Conservation (phyloP, 345 rosid species). For the Bruguiera parviflora region DNA sequence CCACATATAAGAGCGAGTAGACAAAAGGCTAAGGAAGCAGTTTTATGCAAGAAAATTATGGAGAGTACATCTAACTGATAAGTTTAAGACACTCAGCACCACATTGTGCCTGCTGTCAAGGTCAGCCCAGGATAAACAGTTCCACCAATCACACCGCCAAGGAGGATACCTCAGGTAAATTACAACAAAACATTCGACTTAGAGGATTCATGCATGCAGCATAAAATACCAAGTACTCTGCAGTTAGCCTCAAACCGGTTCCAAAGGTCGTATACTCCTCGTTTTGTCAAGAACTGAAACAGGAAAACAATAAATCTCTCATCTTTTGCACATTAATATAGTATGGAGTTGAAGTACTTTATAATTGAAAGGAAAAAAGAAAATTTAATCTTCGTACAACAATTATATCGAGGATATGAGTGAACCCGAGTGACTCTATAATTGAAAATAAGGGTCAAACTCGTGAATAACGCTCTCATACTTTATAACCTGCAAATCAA, state of each 20-base stretch:
- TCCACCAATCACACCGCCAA: slow-evolving; percentile 96
- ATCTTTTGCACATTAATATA: not conserved
- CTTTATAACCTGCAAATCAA: slow-evolving; percentile 78
- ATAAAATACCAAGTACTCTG: not conserved
- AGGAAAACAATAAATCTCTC: slow-evolving; percentile 17
- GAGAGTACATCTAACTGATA: not conserved
- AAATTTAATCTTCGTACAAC: not conserved
- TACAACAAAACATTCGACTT: slow-evolving; percentile 5
- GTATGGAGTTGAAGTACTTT: too few relatives aligned
- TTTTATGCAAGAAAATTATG: not conserved
- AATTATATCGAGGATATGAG: not conserved
- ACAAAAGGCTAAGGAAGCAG: not conserved
- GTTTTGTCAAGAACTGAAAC: slow-evolving; percentile 81
- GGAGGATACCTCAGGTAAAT: slow-evolving; percentile 62
- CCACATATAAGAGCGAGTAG: slow-evolving; percentile 5
- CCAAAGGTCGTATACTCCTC: slow-evolving; percentile 73
- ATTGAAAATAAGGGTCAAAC: slow-evolving; percentile 97
- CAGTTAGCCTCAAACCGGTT: slow-evolving; percentile 59
- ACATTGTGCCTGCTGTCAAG: slow-evolving; percentile 92
- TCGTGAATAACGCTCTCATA: slow-evolving; percentile 97
- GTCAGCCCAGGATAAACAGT: slow-evolving; percentile 98
- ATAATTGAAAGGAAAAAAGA: too few relatives aligned
- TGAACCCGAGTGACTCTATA: slow-evolving; percentile 95
- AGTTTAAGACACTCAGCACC: slow-evolving; percentile 57
- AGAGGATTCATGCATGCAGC: not conserved